Evolutionary conservation across 140 eudicot species (phyloP).

Genomic region (Senecio squalidus): DNA sequence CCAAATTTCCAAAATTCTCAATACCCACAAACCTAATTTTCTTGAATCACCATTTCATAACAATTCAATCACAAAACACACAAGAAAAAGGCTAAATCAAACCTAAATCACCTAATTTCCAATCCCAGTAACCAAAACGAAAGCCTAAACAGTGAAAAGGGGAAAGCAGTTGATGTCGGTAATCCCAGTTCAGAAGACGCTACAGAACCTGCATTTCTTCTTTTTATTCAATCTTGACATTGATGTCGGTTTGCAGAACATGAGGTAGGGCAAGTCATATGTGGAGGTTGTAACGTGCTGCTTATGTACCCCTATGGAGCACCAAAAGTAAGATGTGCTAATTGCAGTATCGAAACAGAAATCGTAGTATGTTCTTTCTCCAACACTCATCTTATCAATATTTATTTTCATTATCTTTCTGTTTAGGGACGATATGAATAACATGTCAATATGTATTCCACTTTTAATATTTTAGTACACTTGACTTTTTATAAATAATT

Average conservation of each 20-base stretch:
- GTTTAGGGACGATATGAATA: background rate
- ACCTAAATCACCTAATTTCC: too few relatives aligned
- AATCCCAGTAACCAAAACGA: too few relatives aligned
- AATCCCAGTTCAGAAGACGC: too few relatives aligned
- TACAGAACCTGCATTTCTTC: background rate
- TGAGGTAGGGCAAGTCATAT: conserved; percentile 83
- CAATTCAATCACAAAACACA: too few relatives aligned
- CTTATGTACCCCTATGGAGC: conserved; percentile 91
- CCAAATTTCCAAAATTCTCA: too few relatives aligned
- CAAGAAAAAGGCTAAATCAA: too few relatives aligned
- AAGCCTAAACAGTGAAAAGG: too few relatives aligned
- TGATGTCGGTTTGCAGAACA: conserved; percentile 45
- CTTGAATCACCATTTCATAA: too few relatives aligned
- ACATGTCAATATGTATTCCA: too few relatives aligned
- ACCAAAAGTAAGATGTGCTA: conserved; percentile 62
- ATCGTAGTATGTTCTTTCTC: conserved; percentile 46
- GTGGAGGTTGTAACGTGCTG: conserved; percentile 73
- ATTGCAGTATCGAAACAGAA: conserved; percentile 64
- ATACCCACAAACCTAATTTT: too few relatives aligned
- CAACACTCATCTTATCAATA: background rate
- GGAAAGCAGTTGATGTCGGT: too few relatives aligned
- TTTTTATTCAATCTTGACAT: background rate
- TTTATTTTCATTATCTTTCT: background rate
- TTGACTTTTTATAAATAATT: background rate
- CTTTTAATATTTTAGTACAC: background rate